Evolutionary conservation across 371 early-diverging fungal genomes (phyloP).

Genomic region (Haplosporangium sp.): DNA sequence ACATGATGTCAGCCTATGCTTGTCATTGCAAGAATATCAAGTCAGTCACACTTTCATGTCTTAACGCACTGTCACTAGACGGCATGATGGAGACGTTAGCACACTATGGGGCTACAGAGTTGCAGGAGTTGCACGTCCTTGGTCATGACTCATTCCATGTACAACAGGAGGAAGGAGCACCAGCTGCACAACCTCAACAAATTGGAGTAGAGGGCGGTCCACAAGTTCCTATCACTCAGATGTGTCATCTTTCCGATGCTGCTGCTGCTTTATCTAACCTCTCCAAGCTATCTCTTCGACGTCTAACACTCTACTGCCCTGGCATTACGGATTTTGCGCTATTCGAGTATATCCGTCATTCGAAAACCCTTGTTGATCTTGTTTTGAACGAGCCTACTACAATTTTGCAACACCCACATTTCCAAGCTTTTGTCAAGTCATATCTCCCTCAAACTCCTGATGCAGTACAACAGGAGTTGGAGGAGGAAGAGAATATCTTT

Average conservation of each 20-base stretch:
- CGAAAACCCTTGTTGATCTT: conserved; percentile 30
- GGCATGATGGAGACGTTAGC: conserved; percentile 37
- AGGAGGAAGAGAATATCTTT: not conserved
- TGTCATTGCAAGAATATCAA: conserved; percentile 35
- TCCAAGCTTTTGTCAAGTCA: conserved; percentile 38
- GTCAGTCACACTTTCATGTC: conserved; percentile 46
- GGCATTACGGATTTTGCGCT: conserved; percentile 52
- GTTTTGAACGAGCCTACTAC: conserved; percentile 50
- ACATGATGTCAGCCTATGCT: conserved; percentile 36
- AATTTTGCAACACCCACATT: conserved; percentile 40
- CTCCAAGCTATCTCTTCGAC: conserved; percentile 31
- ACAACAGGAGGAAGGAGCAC: conserved; percentile 13
- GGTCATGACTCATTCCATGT: conserved; percentile 36
- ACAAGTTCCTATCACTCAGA: conserved; percentile 34
- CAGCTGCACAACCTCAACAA: not conserved
- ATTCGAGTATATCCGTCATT: conserved; percentile 26
- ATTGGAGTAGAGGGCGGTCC: not conserved
- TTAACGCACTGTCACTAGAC: conserved; percentile 32
- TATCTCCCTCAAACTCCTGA: conserved; percentile 10
- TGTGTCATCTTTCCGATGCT: conserved; percentile 42
- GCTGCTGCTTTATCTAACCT: conserved; percentile 23
- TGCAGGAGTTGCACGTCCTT: conserved; percentile 49
- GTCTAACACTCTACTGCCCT: conserved; percentile 50
- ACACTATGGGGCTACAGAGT: conserved; percentile 2
- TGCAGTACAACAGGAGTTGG: not conserved